These are phyloP conservation scores for Xylariaceae sp. DNA, from an alignment of 2,329 filamentous ascomycete genomes.

Conservation along the genomic window DNA sequence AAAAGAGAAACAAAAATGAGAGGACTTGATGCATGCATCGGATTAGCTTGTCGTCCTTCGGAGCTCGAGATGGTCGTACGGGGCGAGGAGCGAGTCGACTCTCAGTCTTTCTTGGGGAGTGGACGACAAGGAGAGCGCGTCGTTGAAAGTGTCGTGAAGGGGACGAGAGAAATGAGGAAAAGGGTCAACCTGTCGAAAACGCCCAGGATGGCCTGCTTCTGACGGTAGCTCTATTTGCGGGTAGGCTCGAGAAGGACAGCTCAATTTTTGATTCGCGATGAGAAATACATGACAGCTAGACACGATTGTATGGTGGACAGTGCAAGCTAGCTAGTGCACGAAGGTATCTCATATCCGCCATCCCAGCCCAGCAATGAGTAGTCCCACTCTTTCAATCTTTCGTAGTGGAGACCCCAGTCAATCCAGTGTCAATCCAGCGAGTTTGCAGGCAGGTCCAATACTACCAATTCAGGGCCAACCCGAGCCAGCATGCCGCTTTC, in stretches of 20 bases:
- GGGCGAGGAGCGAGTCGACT: background rate
- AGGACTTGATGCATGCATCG: slow-evolving; percentile 21
- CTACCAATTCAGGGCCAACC: too few species aligned
- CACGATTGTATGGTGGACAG: background rate
- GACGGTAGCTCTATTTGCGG: too few species aligned
- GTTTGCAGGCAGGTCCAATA: too few species aligned
- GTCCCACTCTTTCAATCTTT: slow-evolving; percentile 10
- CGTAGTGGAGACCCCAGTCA: slow-evolving; percentile 6
- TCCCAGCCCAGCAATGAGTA: slow-evolving; percentile 1
- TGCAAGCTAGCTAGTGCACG: background rate
- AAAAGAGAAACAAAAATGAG: slow-evolving; percentile 17
- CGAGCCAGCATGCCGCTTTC: too few species aligned
- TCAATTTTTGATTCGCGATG: slow-evolving; percentile 7
- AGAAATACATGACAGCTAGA: slow-evolving; percentile 7
- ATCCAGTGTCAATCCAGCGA: too few species aligned
- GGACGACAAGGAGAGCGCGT: slow-evolving; percentile 18
- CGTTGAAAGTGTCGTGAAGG: slow-evolving; percentile 14
- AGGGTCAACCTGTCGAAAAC: slow-evolving; percentile 15
- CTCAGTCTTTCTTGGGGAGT: background rate
- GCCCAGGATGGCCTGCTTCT: background rate
- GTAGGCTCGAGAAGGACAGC: slow-evolving; percentile 1
- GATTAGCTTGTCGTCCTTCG: slow-evolving; percentile 8
- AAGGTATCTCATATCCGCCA: slow-evolving; percentile 12
- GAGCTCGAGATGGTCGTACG: background rate
- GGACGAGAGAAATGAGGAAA: slow-evolving; percentile 15